Evolutionary conservation across 305 asterid genomes (phyloP).

Genomic region (Vinca major): DNA sequence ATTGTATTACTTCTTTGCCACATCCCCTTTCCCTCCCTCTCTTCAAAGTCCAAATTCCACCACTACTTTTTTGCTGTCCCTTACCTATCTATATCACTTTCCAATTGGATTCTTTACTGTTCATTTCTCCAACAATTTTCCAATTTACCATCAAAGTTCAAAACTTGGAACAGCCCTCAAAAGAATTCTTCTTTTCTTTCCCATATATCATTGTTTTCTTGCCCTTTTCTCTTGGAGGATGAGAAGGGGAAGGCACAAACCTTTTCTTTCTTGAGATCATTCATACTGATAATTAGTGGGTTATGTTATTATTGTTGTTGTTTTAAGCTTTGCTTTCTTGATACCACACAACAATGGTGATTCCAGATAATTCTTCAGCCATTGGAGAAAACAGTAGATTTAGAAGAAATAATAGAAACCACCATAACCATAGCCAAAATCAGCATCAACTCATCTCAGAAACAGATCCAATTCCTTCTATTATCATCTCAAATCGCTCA

Average conservation of each 20-base stretch:
- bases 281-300: not conserved
- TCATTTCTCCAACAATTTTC: conserved; percentile 5
- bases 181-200: not conserved
- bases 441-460: conserved; percentile 20
- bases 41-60: conserved; percentile 8
- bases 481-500: conserved; percentile 21
- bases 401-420: conserved; percentile 16
- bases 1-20: not conserved
- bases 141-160: not conserved
- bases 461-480: conserved; percentile 25
- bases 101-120: not conserved
- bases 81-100: not conserved
- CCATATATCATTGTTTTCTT: not conserved
- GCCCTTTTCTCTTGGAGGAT: conserved; percentile 5
- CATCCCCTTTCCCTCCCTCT: not conserved
- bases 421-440: conserved; percentile 20
- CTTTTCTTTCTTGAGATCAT: conserved; percentile 6
- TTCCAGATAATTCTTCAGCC: conserved; percentile 23
- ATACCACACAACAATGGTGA: conserved; percentile 11
- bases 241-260: not conserved
- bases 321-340: not conserved
- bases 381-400: conserved; percentile 20
- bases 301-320: not conserved
- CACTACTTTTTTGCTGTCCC: not conserved
- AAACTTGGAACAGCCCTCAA: not conserved